Evolutionary conservation across 2,329 filamentous ascomycete genomes (phyloP), one percentile per base, ranked within the genome.

Genomic region (Fusarium pseudograminearum): DNA sequence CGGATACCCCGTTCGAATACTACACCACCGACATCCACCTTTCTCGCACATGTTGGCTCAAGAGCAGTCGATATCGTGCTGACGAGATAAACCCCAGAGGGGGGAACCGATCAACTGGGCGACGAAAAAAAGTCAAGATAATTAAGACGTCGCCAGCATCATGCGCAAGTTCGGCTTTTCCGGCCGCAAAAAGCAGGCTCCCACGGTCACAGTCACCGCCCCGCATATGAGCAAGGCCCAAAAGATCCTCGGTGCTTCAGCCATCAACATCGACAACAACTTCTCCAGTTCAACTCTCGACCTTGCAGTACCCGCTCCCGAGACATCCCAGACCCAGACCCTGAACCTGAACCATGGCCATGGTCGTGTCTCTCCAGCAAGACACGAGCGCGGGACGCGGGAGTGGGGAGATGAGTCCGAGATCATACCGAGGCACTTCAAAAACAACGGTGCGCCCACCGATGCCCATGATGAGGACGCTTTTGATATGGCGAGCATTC

Each of bases 401-500:
- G 73, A 75, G 51, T 75, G 72, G 72, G 73, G 72, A 47, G 67
- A 73, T 46, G 72, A 76, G 57, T 75, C 74, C 30, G 73, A 76
- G 30, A 68, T 75, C 40, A 61, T 76, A 10, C 74, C 73, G 15
- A 67, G 69, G 30, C 64, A 71, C n/a, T 67, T 75, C 33, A 67
- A 65, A 50, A 36, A 52, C 18, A 65, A 66, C 15, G 67, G 47
- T 16, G 54, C 53, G 54, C 61, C 61, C 30, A 68, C 57, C 14
- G 71, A 74, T n/a, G 65, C 67, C 28, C 72, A 72, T 26, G 69
- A 73, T 40, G 73, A 77, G 9, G 73, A 76, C 24, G 70, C 75
- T 46, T 82, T 82, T 10, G 83, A 85, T 47, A 79, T 80, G 24
- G 82, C 82, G 4, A 83, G 79, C 57, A 62, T 74, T 18, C 65